Conservation (phyloP, 805 yeast species). For the Wickerhamiella bombiphila region DNA sequence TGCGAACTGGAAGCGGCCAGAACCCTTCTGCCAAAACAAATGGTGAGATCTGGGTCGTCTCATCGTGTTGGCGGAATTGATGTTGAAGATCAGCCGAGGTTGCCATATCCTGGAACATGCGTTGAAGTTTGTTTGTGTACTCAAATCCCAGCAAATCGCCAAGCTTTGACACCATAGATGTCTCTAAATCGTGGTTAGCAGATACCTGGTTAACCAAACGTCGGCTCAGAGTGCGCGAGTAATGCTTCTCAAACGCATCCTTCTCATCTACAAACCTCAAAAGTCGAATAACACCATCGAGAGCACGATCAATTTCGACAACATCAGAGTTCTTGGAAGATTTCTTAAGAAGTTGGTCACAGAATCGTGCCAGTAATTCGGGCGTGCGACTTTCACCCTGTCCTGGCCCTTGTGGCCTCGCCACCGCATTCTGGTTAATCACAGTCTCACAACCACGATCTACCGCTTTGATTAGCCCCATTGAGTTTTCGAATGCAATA, state of each 20-base stretch:
- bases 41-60: conserved; percentile 27
- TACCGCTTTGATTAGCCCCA: conserved; percentile 69
- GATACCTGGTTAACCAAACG: conserved; percentile 80
- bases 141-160: conserved; percentile 84
- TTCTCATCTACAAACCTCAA: conserved; percentile 84
- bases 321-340: conserved; percentile 53
- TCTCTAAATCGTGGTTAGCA: conserved; percentile 73
- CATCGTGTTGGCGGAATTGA: conserved; percentile 32
- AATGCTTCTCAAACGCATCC: conserved; percentile 88
- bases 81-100: conserved; percentile 61
- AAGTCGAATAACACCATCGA: conserved; percentile 73
- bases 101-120: conserved; percentile 90
- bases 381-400: conserved; percentile 60
- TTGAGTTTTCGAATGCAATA: conserved; percentile 54
- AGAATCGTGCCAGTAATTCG: conserved; percentile 76
- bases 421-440: conserved; percentile 70
- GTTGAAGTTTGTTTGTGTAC: conserved; percentile 83
- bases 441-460: conserved; percentile 79
- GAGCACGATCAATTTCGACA: conserved; percentile 48
- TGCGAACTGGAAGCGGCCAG: conserved; percentile 60
- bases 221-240: conserved; percentile 76
- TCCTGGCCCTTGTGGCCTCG: conserved; percentile 26
- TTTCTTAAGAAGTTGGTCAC: conserved; percentile 69
- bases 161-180: conserved; percentile 64
- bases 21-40: conserved; percentile 71